Base-by-base conservation (phyloP, 2,329 filamentous ascomycete genomes). In the Aspergillus tanneri region DNA sequence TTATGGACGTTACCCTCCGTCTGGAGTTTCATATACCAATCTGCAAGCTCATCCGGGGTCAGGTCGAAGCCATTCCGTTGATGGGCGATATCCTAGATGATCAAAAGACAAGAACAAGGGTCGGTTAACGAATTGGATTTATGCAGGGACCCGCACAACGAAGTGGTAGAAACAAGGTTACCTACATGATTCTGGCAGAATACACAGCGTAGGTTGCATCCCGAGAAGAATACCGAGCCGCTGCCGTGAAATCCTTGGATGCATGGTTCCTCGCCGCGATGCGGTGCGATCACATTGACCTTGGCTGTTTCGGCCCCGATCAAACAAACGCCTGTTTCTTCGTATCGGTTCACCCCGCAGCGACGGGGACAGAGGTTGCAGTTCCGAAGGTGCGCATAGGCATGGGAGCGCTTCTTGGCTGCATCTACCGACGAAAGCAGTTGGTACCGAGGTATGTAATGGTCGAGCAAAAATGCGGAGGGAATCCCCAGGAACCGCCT, bases 21-120 rank as follows among this genome's bases (percentile, higher is more conserved):
- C 65, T 93, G 88, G 35, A 95, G 73, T 71, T 93, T 93, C 48
- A 93, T 60, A 68, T 86, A 91, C 89, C 89, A 93, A 44, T 87
- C 84, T 4, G 80, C 89, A 4, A 95, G 78, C 63, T 90, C 81
- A 65, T 91, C 87, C 0, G 88, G 87, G 0, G 84, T 87, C 23
- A 93, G 72, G 57, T 91, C 85, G 69, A 89, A 86, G 1, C 89
- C 88, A 37, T 89, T 89, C n/a, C 83, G 80, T 67, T 88, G 82
- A 62, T 93, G 89, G 0, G 88, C 80, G 41, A 95, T 95, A 60
- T 92, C 88, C 66, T 68, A 46, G 6, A 11, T 24, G n/a, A 4
- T 9, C 10, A 14, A 23, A 36, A n/a, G 12, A 16, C n/a, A 35
- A 14, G 2, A n/a, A 16, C 30, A 21, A 30, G 6, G 14, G 27